Evolutionary conservation across 805 yeast species (phyloP), one percentile per base, ranked within the genome.

Genomic region (Starmerella potacharoeniae): DNA sequence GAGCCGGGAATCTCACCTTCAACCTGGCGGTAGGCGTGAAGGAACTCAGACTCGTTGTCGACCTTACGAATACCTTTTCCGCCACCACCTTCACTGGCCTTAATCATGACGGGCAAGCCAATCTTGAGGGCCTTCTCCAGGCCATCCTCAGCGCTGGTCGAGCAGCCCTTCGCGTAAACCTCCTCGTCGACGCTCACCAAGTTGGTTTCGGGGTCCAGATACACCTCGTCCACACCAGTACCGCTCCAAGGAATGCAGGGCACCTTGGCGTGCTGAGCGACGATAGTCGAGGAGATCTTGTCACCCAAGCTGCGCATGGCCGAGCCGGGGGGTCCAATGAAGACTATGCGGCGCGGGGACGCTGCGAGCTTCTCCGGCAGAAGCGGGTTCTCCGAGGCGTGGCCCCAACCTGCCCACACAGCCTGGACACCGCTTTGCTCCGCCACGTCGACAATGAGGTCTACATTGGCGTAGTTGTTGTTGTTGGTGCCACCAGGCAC

Each of bases 381-480:
- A 48, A 75, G 70, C 31, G 99, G 99, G 73, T 95, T 91, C 75
- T 93, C 99, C n/a, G 96, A 87, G 33, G 99, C 99, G 69, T 95
- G 98, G 66, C 99, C 99, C 99, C 99, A 93, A 66, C 99, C 99
- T 37, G 99, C 99, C 99, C 99, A 93, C 56, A 93, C 99, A 30
- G 98, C 99, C 69, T 93, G 95, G 55, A 86, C 97, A 62, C 87
- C 81, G 45, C 95, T 84, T 75, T 97, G 84, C 74, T 93, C 98
- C 39, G 99, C 99, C 49, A 93, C 76, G 66, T 93, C 99, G 49
- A 93, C 97, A 70, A 93, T 93, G 59, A 93, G 77, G 63, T 93
- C 98, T 59, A 93, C 99, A 68, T 93, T 93, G 64, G 99, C 99
- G 69, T 90, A 90, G 73, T 93, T 93, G 72, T 93, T 95, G 76